phyloP scores from a whole-genome alignment of 2,329 filamentous ascomycete species.

The Capronia coronata region DNA sequence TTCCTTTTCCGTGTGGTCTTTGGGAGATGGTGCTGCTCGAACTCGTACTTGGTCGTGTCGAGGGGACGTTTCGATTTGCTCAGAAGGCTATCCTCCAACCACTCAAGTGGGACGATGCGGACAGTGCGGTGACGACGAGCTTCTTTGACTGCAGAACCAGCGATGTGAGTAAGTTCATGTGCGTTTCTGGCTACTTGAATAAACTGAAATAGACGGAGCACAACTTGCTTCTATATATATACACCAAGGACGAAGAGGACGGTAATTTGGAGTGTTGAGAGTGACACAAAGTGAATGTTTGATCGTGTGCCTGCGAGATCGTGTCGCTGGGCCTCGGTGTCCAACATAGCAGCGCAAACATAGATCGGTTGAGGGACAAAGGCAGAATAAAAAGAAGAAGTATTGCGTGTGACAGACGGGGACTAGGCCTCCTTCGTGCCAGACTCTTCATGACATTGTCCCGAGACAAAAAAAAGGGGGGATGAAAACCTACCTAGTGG shows the following conservation, averaged over 20 bases:
- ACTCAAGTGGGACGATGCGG: constrained; percentile 44
- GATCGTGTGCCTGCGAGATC: neutral
- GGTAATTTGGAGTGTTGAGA: neutral
- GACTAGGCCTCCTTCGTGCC: no score
- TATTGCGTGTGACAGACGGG: no score
- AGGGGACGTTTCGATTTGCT: constrained; percentile 34
- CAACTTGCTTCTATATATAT: neutral
- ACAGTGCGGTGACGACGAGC: constrained; percentile 36
- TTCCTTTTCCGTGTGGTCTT: neutral
- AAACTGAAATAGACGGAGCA: neutral
- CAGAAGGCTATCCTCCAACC: constrained; percentile 42
- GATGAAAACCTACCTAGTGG: constrained; percentile 35
- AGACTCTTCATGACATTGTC: no score
- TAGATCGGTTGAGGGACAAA: neutral
- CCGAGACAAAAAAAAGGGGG: no score
- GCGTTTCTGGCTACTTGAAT: neutral
- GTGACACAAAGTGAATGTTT: neutral
- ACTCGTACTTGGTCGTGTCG: constrained; percentile 32
- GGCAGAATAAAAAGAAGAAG: no score
- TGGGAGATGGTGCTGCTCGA: constrained; percentile 5
- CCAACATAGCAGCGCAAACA: no score
- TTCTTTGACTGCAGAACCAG: constrained; percentile 34
- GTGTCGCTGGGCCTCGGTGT: no score
- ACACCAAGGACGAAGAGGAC: neutral
- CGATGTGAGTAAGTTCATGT: neutral